Base-by-base conservation (phyloP, 192 early-diverging fungal species). In the Coemansia sp. region DNA sequence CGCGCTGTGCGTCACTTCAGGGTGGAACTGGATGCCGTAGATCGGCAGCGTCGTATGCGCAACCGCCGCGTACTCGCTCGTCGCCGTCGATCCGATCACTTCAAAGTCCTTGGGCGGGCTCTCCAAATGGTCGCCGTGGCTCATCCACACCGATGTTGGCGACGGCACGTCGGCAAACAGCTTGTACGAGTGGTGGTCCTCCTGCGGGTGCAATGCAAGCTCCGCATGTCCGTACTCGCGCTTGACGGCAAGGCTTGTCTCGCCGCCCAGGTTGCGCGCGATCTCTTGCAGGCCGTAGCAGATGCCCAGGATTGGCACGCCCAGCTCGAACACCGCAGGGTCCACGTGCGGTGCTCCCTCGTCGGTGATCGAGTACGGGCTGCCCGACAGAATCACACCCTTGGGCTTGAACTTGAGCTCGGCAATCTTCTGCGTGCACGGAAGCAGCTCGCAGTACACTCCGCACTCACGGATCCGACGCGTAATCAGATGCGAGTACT, bases 271-370 rank as follows among this genome's bases (percentile, higher is more conserved):
- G 64, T 89, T 87, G 83, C 87, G 89, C 48, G 93, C 88, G 79
- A 97, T 92, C 86, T 98, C 95, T 84, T 98, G 97, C 66, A 99
- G 86, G 57, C 97, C 97, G 66, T 97, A 99, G 85, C 97, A 99
- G 76, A 99, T 99, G 72, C 97, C 97, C 27, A 99, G 87, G 25
- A 97, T 85, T 15, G 97, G 95, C 35, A 95, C 88, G 57, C 90
- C 91, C 24, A 94, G 84, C 48, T 87, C 85, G 83, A 95, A 97
- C 48, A 96, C 85, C 62, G 85, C 92, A 17, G 90, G 86, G 73
- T 99, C 97, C 24, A 97, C 91, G 71, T 94, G 93, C 21, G 97
- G 97, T 21, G 95, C 89, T 70, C 91, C 97, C 6, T 86, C 77
- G 65, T 96, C 97, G 77, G 94, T 97, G 62, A 99, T 95, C 39